These are phyloP conservation scores for Aspergillus amoenus DNA, from an alignment of 2,329 filamentous ascomycete genomes.

Conservation along the genomic window DNA sequence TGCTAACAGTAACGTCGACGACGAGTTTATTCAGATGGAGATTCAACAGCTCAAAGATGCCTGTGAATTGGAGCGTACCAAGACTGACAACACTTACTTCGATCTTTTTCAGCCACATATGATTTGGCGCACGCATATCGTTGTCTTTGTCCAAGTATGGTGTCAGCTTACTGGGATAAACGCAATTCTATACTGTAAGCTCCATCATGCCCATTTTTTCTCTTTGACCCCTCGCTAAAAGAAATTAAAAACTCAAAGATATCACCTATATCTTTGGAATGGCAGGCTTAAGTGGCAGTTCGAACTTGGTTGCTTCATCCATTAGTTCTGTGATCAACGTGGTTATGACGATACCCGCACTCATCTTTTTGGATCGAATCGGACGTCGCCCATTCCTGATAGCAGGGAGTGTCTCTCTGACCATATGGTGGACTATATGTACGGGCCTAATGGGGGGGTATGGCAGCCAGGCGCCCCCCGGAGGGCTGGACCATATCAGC, in stretches of 20 bases:
- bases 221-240: not conserved
- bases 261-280: not conserved
- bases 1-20: not conserved
- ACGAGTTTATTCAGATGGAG: not conserved
- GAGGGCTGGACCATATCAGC: not conserved
- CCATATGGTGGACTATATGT: not conserved
- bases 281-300: not conserved
- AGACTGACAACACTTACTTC: not conserved
- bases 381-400: not conserved
- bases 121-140: not conserved
- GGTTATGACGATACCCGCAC: not conserved
- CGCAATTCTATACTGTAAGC: not conserved
- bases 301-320: not conserved
- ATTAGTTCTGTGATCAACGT: not conserved
- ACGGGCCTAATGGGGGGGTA: not conserved
- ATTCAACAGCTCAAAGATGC: not conserved
- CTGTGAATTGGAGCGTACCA: not conserved
- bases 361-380: not conserved
- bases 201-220: not conserved
- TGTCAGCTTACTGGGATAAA: not conserved
- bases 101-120: not conserved
- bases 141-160: not conserved
- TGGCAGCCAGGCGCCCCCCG: not conserved
- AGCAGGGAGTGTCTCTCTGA: not conserved
- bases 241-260: not conserved